Conservation (phyloP, 768 basidiomycete species). For the Plicaturopsis crispa region DNA sequence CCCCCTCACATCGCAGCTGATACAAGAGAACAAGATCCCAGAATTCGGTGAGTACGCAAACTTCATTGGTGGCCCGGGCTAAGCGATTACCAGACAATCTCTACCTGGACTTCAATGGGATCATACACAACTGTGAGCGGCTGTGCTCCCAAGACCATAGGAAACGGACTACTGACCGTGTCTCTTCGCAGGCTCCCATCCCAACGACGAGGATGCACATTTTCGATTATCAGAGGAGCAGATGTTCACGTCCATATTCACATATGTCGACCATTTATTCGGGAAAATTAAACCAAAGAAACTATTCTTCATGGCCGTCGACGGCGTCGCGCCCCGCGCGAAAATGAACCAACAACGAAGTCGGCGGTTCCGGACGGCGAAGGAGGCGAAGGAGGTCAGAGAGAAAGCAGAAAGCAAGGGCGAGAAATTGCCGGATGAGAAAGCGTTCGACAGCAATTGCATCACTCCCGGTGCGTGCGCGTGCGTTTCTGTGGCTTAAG, state of each 20-base stretch:
- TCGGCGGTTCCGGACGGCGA: conserved; percentile 89
- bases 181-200: conserved; percentile 67
- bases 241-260: conserved; percentile 94
- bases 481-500: too few relatives aligned
- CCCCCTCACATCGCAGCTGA: conserved; percentile 94
- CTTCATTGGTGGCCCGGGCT: conserved; percentile 4
- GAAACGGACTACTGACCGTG: neutral
- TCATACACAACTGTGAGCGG: conserved; percentile 70
- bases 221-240: conserved; percentile 95
- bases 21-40: conserved; percentile 97
- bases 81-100: conserved; percentile 56
- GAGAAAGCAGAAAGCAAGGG: conserved; percentile 87
- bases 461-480: conserved; percentile 91
- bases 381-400: conserved; percentile 80
- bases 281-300: conserved; percentile 97
- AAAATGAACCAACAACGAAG: conserved; percentile 99
- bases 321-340: conserved; percentile 93
- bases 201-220: conserved; percentile 93
- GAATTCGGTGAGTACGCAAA: conserved; percentile 69
- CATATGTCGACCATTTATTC: conserved; percentile 96
- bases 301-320: conserved; percentile 97
- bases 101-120: conserved; percentile 92
- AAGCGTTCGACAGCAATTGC: conserved; percentile 97
- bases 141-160: neutral
- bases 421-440: conserved; percentile 86